Conservation (phyloP, 306 rosid species). For the Luffa aegyptiaca region DNA sequence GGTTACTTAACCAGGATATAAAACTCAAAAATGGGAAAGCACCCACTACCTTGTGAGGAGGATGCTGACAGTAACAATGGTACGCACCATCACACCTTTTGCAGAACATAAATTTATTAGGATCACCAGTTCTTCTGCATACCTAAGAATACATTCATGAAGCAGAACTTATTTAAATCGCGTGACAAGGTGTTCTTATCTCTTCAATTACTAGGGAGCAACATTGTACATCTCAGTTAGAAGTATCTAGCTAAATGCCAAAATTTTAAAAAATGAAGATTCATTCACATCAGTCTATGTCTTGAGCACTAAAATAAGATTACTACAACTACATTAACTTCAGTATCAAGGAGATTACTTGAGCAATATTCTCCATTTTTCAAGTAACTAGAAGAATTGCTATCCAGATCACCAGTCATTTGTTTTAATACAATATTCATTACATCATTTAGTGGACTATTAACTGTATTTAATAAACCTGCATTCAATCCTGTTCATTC, state of each 20-base stretch:
- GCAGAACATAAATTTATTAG: conserved; percentile 95
- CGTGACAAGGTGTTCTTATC: background rate
- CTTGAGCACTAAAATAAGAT: background rate
- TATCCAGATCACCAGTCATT: background rate
- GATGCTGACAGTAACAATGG: conserved; percentile 95
- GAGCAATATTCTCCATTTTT: background rate
- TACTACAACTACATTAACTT: background rate
- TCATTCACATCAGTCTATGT: background rate
- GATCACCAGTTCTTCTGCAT: conserved; percentile 93
- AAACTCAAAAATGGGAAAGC: conserved; percentile 11
- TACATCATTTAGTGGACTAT: background rate
- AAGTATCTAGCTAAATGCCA: background rate
- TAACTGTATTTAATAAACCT: background rate
- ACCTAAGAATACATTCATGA: conserved; percentile 30
- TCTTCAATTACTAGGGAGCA: background rate
- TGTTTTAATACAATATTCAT: background rate
- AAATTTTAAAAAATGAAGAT: background rate
- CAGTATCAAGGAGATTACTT: background rate
- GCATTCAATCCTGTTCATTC: background rate
- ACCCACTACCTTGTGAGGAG: conserved; percentile 79
- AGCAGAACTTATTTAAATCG: background rate
- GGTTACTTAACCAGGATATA: background rate
- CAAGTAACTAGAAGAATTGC: background rate
- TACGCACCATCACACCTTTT: conserved; percentile 97
- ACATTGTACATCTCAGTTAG: background rate